Evolutionary conservation across 75 land plant genomes (phyloP).

Genomic region (Pinus taeda): DNA sequence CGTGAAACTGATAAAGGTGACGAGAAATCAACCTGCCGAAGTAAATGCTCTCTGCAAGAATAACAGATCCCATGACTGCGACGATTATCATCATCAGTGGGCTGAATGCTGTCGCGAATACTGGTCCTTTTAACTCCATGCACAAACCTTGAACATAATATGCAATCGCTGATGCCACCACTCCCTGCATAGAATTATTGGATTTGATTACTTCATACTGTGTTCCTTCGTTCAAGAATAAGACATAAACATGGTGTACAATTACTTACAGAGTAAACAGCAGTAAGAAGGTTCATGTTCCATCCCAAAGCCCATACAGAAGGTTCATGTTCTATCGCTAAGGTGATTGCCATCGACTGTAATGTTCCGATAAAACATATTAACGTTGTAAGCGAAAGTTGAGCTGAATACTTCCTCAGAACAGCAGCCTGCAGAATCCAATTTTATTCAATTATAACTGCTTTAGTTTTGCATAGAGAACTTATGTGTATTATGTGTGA

Average conservation of each 20-base stretch:
- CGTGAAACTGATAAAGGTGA: not conserved
- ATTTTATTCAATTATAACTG: not conserved
- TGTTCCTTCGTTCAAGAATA: not conserved
- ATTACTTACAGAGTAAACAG: conserved; percentile 35
- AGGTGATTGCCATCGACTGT: conserved; percentile 28
- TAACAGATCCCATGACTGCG: conserved; percentile 64
- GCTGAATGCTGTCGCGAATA: conserved; percentile 67
- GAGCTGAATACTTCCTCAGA: conserved; percentile 27
- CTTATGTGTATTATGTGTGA: not conserved
- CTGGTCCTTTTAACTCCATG: conserved; percentile 59
- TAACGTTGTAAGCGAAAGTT: conserved; percentile 37
- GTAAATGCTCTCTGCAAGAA: conserved; percentile 52
- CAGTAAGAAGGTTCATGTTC: conserved; percentile 41
- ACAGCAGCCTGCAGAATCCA: conserved; percentile 22
- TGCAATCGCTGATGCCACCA: conserved; percentile 57
- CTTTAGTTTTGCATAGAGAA: not conserved
- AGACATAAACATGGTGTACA: not conserved
- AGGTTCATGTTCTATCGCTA: conserved; percentile 20
- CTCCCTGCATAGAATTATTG: conserved; percentile 34
- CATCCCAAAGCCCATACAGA: conserved; percentile 28
- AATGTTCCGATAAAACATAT: conserved; percentile 38
- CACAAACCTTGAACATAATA: conserved; percentile 66
- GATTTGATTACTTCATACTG: not conserved
- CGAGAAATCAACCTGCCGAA: conserved; percentile 47
- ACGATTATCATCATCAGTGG: conserved; percentile 74